phyloP scores from a whole-genome alignment of 2,329 filamentous ascomycete species.

The Metarhizium album region DNA sequence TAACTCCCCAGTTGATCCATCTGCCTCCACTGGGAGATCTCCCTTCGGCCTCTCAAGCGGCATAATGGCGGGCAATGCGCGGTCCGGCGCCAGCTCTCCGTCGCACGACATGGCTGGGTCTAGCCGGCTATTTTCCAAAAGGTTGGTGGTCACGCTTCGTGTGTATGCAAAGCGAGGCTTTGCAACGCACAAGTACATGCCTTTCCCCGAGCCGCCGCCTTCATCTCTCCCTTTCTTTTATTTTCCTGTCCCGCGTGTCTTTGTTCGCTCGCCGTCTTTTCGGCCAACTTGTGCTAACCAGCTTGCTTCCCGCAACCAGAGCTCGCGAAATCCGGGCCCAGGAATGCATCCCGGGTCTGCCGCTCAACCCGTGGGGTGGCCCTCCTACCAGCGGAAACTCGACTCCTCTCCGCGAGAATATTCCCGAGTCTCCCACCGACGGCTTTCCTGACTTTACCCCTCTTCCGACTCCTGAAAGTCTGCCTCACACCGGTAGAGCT shows the following conservation, averaged over 20 bases:
- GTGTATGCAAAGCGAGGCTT: not conserved
- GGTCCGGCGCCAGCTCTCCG: conserved; percentile 89
- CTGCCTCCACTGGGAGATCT: conserved; percentile 54
- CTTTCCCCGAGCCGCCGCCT: not conserved
- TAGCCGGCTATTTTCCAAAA: conserved; percentile 76
- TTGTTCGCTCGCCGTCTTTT: conserved; percentile 1
- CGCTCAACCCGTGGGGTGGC: conserved; percentile 76
- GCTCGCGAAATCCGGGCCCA: conserved; percentile 95
- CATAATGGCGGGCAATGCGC: conserved; percentile 48
- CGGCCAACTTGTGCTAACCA: not conserved
- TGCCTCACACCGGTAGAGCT: conserved; percentile 65
- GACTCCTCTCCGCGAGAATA: conserved; percentile 90
- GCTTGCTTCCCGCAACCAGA: conserved; percentile 34
- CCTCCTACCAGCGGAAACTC: conserved; percentile 95
- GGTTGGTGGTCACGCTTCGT: conserved; percentile 46
- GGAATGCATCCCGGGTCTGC: conserved; percentile 66
- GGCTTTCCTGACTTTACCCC: conserved; percentile 85
- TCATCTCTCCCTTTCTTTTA: not conserved
- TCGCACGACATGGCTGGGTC: conserved; percentile 76
- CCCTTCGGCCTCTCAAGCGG: conserved; percentile 60
- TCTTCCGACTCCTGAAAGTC: conserved; percentile 53
- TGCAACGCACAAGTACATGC: not conserved
- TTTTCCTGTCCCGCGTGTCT: too few relatives aligned
- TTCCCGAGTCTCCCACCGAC: conserved; percentile 92
- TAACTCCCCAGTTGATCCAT: conserved; percentile 69